Conservation (phyloP, 169 alveolate genomes). For the Theileria parva region DNA sequence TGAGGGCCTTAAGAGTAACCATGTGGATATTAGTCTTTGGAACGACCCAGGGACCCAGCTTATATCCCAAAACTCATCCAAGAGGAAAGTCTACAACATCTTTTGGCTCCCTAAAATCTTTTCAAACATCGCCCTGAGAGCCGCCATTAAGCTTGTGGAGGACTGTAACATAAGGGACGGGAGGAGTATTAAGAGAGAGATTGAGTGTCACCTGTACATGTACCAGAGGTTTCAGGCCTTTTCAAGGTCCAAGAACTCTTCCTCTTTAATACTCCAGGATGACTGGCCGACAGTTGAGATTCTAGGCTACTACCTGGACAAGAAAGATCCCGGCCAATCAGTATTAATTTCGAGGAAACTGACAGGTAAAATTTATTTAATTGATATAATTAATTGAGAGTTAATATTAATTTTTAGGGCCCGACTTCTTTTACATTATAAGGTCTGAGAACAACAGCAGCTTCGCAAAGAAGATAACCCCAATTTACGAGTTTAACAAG, state of each 20-base stretch:
- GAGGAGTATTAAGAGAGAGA: constrained; percentile 83
- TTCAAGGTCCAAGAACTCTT: constrained; percentile 31
- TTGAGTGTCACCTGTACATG: constrained; percentile 83
- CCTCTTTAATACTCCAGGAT: constrained; percentile 67
- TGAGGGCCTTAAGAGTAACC: constrained; percentile 68
- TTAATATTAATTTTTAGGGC: constrained; percentile 59
- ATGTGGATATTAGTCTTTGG: constrained; percentile 80
- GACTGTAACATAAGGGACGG: constrained; percentile 83
- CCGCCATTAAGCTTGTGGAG: constrained; percentile 83
- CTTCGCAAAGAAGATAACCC: constrained; percentile 68
- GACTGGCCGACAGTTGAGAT: constrained; percentile 86
- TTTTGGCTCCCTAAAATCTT: constrained; percentile 74
- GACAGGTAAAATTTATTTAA: constrained; percentile 38
- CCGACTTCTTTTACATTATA: constrained; percentile 82
- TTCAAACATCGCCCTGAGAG: constrained; percentile 74
- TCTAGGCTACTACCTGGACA: constrained; percentile 82
- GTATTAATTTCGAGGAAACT: constrained; percentile 78
- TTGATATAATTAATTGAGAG: neutral
- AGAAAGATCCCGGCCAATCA: constrained; percentile 79
- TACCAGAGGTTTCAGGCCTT: constrained; percentile 73
- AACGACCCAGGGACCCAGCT: constrained; percentile 66
- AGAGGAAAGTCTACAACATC: constrained; percentile 80
- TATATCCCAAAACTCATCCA: constrained; percentile 82
- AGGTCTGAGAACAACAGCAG: constrained; percentile 76
- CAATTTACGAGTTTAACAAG: constrained; percentile 82